Evolutionary conservation across 2,329 filamentous ascomycete genomes (phyloP), one percentile per base, ranked within the genome.

Genomic region (Diplodia mutila): DNA sequence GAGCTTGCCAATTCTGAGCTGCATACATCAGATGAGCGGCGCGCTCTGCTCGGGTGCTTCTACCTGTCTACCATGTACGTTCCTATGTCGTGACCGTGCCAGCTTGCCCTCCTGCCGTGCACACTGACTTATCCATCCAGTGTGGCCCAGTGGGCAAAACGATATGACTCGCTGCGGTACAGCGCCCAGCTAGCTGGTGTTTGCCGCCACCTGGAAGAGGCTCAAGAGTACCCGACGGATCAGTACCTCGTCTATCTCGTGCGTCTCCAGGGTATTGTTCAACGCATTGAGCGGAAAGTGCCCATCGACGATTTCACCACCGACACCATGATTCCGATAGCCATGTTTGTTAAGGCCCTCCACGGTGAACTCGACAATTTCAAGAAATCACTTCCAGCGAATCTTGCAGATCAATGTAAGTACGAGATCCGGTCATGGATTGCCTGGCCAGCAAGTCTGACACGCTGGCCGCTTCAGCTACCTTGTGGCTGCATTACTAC

Each of bases 31-130:
- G 75, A 78, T 0, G 80, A 83, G 39, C 79, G 80, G 69, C 77
- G 82, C 0, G 76, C 81, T 0, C 72, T 80, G 2, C 69, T 84
- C 0, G 82, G 80, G 0, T 75, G 77, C 61, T 84, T 79, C 49
- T 81, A 81, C 27, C 61, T 80, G 2, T 74, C 76, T 6, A 78
- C 76, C 0, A 55, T 80, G 78, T 78, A 71, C 46, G 75, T 27
- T 39, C 14, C 37, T 11, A 8, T 29, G 14, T 49, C 16, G 32
- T 16, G 18, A 42, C 14, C 21, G 6, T 42, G 16, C 8, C n/a
- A 12, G 53, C 18, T 3, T n/a, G 29, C 21, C 48, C 4, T 4
- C 29, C n/a, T 18, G 23, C 9, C 23, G 21, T 42, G 23, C 11
- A 14, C n/a, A 63, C 59, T 63, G 46, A 63, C 21, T 32, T 37